Conservation (phyloP, 1,284 basidiomycete species). For the Rhizopogon parksii region DNA sequence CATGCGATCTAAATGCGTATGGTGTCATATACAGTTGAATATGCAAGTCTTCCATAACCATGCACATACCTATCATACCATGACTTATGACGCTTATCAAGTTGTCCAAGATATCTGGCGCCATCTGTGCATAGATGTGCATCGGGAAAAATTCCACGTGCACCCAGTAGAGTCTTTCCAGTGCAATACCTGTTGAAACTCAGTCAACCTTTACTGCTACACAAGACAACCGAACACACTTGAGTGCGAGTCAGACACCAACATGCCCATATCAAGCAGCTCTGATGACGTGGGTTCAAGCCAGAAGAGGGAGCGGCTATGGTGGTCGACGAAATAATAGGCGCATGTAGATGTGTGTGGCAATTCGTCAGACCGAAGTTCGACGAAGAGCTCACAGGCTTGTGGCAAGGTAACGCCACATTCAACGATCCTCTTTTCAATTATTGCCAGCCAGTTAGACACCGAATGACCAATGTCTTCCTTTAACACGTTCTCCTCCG, state of each 20-base stretch:
- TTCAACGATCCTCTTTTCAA: background rate
- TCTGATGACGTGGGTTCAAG: constrained; percentile 33
- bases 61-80: constrained; percentile 5
- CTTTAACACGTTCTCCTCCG: constrained; percentile 30
- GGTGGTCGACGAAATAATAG: constrained; percentile 46
- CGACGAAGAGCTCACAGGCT: constrained; percentile 1
- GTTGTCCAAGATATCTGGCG: constrained; percentile 30
- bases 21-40: constrained; percentile 8
- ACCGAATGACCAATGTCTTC: constrained; percentile 24
- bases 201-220: background rate
- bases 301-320: constrained; percentile 39
- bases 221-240: constrained; percentile 26
- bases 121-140: constrained; percentile 30
- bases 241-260: constrained; percentile 38
- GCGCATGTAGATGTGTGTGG: constrained; percentile 24
- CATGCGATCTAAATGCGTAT: constrained; percentile 25
- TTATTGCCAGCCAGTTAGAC: constrained; percentile 7
- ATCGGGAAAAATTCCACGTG: constrained; percentile 47
- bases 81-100: constrained; percentile 25
- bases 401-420: constrained; percentile 1
- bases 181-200: constrained; percentile 8
- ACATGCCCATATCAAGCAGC: constrained; percentile 32
- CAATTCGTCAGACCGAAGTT: constrained; percentile 22
- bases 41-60: background rate
- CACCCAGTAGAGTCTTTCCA: constrained; percentile 44